Conservation (phyloP, 164 flowering plant genomes). For the Magnolia kwangsiensis region DNA sequence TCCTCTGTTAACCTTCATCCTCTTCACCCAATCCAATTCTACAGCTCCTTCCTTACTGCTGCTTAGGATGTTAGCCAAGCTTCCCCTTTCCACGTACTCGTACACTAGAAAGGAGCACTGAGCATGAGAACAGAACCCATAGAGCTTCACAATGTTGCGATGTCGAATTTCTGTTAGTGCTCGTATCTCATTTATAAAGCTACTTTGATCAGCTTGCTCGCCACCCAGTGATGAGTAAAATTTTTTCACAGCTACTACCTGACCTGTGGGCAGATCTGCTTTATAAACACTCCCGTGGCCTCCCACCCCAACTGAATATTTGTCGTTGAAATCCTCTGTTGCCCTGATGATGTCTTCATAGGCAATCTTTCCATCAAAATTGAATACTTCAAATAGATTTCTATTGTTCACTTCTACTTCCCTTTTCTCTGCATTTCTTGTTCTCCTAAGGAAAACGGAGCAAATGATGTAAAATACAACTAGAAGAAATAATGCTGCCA, state of each 20-base stretch:
- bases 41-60: neutral
- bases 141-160: constrained; percentile 4
- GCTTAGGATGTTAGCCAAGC: neutral
- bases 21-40: constrained; percentile 5
- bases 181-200: neutral
- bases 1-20: constrained; percentile 2
- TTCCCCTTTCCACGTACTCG: constrained; percentile 5
- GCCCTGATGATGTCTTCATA: constrained; percentile 7
- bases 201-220: no score
- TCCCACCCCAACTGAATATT: neutral
- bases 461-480: neutral
- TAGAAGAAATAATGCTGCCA: neutral
- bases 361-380: constrained; percentile 1
- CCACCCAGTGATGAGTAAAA: constrained; percentile 11
- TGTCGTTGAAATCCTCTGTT: neutral
- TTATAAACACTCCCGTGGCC: constrained; percentile 10
- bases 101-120: neutral
- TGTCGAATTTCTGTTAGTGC: constrained; percentile 2
- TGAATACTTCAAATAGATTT: constrained; percentile 8
- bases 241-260: constrained; percentile 7
- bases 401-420: neutral
- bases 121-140: neutral
- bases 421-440: constrained; percentile 2
- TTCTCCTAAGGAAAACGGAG: neutral
- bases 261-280: constrained; percentile 6